Evolutionary conservation across 352 stramenopile genomes (phyloP).

Genomic region (Phytophthora pistaciae): DNA sequence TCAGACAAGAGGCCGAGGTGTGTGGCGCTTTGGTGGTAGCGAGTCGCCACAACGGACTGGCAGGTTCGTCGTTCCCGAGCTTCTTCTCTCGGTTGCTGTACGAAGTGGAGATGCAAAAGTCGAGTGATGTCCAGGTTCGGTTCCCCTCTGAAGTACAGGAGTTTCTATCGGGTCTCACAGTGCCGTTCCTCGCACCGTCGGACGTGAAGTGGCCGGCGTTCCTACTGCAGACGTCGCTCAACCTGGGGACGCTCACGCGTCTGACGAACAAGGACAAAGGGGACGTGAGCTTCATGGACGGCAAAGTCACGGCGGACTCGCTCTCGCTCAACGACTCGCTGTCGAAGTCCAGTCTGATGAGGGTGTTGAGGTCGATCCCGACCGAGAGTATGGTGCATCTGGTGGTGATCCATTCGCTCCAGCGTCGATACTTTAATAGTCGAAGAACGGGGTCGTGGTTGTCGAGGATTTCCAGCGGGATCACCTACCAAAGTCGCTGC

Average conservation of each 20-base stretch:
- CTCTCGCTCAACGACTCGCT: neutral
- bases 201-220: conserved; percentile 2
- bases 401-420: neutral
- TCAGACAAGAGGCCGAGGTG: neutral
- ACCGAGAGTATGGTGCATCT: neutral
- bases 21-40: neutral
- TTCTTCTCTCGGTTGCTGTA: neutral
- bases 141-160: neutral
- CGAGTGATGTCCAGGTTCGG: neutral
- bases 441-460: neutral
- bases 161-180: neutral
- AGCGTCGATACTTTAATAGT: neutral
- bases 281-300: neutral
- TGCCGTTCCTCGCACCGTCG: neutral
- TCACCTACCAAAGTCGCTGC: neutral
- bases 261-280: neutral
- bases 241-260: neutral
- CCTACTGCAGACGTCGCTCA: neutral
- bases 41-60: neutral
- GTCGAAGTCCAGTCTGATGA: neutral
- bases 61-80: neutral
- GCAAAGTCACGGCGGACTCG: neutral
- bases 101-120: neutral
- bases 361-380: neutral
- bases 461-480: neutral